Evolutionary conservation across 768 basidiomycete genomes (phyloP), one percentile per base, ranked within the genome.

Genomic region (Exsudoporus frostii): DNA sequence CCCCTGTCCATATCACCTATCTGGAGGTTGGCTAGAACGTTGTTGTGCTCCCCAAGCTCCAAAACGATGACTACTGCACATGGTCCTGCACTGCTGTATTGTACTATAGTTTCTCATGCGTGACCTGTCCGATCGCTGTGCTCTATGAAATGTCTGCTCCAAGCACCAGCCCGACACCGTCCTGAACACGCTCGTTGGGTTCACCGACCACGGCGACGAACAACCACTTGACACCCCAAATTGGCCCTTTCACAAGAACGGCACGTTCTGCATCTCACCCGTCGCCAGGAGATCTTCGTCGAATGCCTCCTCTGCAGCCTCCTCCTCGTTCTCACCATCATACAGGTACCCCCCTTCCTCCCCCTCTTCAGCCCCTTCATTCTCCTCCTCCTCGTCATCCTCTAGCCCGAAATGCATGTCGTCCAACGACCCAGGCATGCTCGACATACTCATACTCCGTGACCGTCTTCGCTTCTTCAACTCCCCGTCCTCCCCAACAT

Each of bases 381-480:
- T 73, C 4, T 60, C 62, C 13, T 71, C 73, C 0, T 72, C 74
- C 9, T 81, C 82, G 7, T 76, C 79, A 11, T 82, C 79, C 39
- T 81, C 80, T 56, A 80, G 68, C 15, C 73, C 80, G 56, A 83
- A 81, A 45, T 80, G 74, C 62, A 78, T 75, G 56, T 86, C 80
- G 46, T 86, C 82, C 54, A 92, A 69, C 20, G 89, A 87, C 29
- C 92, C 92, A 13, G 90, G 92, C 88, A 95, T 92, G 64, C 90
- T 92, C 39, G 83, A 82, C 69, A 87, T 80, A 57, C 90, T 90
- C 63, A 80, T 76, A 56, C 79, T 75, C 57, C 86, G 74, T 48
- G 66, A 58, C 37, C 79, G 65, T 54, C 68, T 72, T 52, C 69
- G 65, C 59, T 72, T 67, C 66, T 70, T 73, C 60, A 67, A 69